Evolutionary conservation across 2,329 filamentous ascomycete species (phyloP), one percentile per base, ranked within the genome.

Genomic region (Fusarium sp.): DNA sequence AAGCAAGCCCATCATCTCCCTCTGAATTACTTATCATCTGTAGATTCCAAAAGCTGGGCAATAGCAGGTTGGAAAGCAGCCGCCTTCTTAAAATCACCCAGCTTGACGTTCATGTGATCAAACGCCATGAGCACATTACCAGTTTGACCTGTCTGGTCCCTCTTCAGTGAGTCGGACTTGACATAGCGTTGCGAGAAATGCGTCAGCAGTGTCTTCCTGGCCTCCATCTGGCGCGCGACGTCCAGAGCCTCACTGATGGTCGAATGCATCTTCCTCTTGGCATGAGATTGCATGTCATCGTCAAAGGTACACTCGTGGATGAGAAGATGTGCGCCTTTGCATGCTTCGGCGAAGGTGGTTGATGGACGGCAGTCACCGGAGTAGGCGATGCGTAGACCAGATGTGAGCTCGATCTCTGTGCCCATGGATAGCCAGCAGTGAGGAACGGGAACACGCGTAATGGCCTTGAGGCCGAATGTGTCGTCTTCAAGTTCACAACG

Each of bases 261-360:
- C 38, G 88, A 92, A 82, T 99, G 96, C 76, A 91, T 94, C 87
- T 99, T 99, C 52, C 91, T 92, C 30, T 86, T 77, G 6, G 96
- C 96, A 74, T 97, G 94, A 16, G 85, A 87, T 38, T 80, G 74
- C 72, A 97, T 87, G 73, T 96, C 92, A 76, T 97, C 93, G 72
- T 96, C 93, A 76, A 99, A 98, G 0, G 96, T 99, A 66, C 94
- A 94, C 84, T 99, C 96, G 82, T 99, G 96, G 57, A 99, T 88
- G 7, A 97, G 87, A 8, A 99, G 85, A 15, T 95, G 97, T 3
- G 91, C 90, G 65, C 89, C 89, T 45, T 82, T 81, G 45, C 92
- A 97, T 51, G 95, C 91, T 13, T 79, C 71, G 0, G 89, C 88
- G 75, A 99, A 97, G 0, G 81, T 76, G 4, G 81, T 74, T 6